Evolutionary conservation across 108 stramenopile species (phyloP), one percentile per base, ranked within the genome.

Genomic region (Aureococcus anophagefferens): DNA sequence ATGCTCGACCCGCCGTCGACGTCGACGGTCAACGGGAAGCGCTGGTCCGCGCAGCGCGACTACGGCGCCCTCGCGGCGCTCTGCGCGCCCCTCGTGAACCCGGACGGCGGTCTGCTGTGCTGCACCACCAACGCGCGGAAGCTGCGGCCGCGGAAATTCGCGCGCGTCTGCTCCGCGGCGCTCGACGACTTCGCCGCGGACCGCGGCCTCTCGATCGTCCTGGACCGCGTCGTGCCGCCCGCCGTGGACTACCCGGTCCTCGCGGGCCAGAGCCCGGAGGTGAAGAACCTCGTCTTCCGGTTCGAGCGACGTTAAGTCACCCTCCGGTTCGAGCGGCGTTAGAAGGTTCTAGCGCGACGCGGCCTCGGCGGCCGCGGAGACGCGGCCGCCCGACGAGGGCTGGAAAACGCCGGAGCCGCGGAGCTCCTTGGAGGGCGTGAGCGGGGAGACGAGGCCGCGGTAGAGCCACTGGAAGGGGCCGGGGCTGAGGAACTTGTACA

Each of bases 401-500:
- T 44, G 40, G 40, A 44, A 44, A 5, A 13, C 40, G 9, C 40
- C 40, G 13, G 9, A 5, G 25, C 51, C 51, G 51, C 51, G 51
- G 21, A 93, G 74, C 74, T 93, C 92, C 0, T 87, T 68, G 69
- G 87, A 88, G 28, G 92, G 92, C 46, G 92, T 93, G 29, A 89
- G 75, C 44, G 87, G 84, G 68, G 84, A 79, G 33, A 93, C 90
- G 32, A 90, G 75, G 33, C 87, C 88, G 71, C 84, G 83, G 85
- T 93, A 93, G 64, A 93, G 45, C 40, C 88, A 78, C 71, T 82
- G 89, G 72, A 91, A 71, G 30, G 87, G 46, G 28, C 92, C 92
- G 46, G 92, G 90, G 79, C 90, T 86, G 64, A 93, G 77, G 72
- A 93, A 93, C 70, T 90, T 87, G 80, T 93, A 93, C 81, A 91